Evolutionary conservation across 371 early-diverging fungal species (phyloP), one percentile per base, ranked within the genome.

Genomic region (Lichtheimia ornata): DNA sequence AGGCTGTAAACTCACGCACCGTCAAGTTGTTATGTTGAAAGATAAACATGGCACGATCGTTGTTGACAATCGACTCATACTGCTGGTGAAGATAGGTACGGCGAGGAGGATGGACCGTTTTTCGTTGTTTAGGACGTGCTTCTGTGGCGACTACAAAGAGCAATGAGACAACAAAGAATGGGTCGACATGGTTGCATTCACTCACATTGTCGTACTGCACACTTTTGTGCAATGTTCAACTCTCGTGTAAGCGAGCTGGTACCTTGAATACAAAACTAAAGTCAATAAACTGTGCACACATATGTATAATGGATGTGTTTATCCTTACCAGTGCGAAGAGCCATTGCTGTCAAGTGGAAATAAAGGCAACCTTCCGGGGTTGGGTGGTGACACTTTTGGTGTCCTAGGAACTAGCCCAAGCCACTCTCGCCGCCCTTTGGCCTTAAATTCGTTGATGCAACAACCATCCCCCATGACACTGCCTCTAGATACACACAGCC

Each of bases 11-110:
- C 58, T 88, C 88, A 35, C 80, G 67, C 28, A 87, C 84, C 0
- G 81, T 81, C 69, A 88, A 72, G 62, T 88, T 88, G 79, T 87
- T 88, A 75, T 87, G 86, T 64, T 88, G 88, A 49, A 84, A 80
- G 55, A 88, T 73, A 60, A 88, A 75, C 56, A 87, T 63, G 60
- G 81, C 76, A 22, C 86, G 76, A 69, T 86, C 86, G 50, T 78
- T 65, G 25, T 74, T 62, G 30, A 88, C 56, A 40, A 84, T 65
- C 6, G 75, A 61, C 28, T 70, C 58, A 64, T 88, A 88, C 60
- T 79, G 67, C 45, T 84, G 69, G 59, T 82, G 74, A 24, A 84
- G 72, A 53, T 77, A 88, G 2, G 71, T 70, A 58, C 82, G 82
- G 44, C 77, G 67, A 20, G 82, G 81, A 57, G 78, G 78, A 35